Conservation (phyloP, 768 basidiomycete species). For the Kondoa subrosea region DNA sequence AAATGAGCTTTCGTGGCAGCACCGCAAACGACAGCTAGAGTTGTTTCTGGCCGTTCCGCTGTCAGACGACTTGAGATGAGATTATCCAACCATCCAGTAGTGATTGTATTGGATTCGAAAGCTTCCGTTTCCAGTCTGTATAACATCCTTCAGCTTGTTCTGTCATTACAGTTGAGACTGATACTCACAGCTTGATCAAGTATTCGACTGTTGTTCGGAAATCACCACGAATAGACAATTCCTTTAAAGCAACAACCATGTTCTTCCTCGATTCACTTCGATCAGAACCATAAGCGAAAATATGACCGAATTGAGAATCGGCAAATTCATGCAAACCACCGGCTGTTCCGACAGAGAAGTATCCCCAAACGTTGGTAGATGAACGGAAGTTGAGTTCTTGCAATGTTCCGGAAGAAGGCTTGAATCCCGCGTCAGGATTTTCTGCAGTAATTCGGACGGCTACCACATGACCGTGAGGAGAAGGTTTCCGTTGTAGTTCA, state of each 20-base stretch:
- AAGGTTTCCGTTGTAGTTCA: constrained; percentile 79
- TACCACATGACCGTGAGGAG: constrained; percentile 94
- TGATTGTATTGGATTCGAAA: constrained; percentile 93
- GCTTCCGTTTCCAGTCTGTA: constrained; percentile 70
- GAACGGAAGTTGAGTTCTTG: constrained; percentile 99
- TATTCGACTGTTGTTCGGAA: constrained; percentile 98
- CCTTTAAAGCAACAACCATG: constrained; percentile 98
- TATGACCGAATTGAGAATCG: constrained; percentile 97
- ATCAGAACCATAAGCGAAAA: constrained; percentile 85
- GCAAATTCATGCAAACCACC: constrained; percentile 98
- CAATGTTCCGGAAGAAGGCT: constrained; percentile 76
- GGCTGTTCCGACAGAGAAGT: constrained; percentile 89
- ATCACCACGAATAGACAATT: constrained; percentile 94
- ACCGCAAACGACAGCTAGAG: constrained; percentile 85
- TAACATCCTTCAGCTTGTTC: constrained; percentile 40
- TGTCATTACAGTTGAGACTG: neutral
- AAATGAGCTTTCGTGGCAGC: constrained; percentile 89
- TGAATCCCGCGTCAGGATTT: constrained; percentile 98
- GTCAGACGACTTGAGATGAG: constrained; percentile 94
- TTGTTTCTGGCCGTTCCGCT: constrained; percentile 83
- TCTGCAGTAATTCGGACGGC: constrained; percentile 98
- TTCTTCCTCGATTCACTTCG: constrained; percentile 90
- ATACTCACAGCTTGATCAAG: constrained; percentile 61
- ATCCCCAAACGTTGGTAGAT: constrained; percentile 98
- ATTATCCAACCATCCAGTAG: constrained; percentile 95